Conservation (phyloP, 768 basidiomycete genomes). For the Lepiota venenata region DNA sequence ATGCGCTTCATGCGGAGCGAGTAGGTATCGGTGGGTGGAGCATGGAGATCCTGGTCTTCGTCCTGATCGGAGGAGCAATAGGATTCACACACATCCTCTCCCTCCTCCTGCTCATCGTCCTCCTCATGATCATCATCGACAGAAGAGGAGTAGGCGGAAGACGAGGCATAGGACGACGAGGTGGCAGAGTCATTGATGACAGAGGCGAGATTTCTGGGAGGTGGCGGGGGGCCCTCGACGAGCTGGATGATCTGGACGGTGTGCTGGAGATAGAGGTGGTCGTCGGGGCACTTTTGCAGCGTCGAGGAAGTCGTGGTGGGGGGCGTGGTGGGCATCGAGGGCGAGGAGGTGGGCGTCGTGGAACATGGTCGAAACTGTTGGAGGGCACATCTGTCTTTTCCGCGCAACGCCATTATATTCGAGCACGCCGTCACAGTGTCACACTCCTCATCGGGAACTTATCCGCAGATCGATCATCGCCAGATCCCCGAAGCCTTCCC, state of each 20-base stretch:
- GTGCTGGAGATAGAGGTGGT: slow-evolving; percentile 45
- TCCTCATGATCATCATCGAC: slow-evolving; percentile 20
- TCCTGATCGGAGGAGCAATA: slow-evolving; percentile 65
- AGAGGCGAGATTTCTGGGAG: slow-evolving; percentile 40
- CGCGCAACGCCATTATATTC: slow-evolving; percentile 9
- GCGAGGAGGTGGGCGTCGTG: slow-evolving; percentile 18
- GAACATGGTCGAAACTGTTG: slow-evolving; percentile 17
- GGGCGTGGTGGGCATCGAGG: slow-evolving; percentile 18
- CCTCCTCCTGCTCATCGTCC: slow-evolving; percentile 36
- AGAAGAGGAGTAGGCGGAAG: slow-evolving; percentile 32
- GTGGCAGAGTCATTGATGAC: slow-evolving; percentile 34
- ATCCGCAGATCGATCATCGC: slow-evolving; percentile 12
- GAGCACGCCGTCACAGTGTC: slow-evolving; percentile 2
- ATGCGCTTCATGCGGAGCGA: slow-evolving; percentile 60
- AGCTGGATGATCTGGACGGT: slow-evolving; percentile 70
- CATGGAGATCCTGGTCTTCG: neutral
- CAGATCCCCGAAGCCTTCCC: slow-evolving; percentile 13
- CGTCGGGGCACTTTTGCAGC: slow-evolving; percentile 26
- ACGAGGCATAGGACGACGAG: slow-evolving; percentile 36
- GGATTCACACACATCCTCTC: slow-evolving; percentile 52
- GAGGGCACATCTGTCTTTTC: slow-evolving; percentile 8
- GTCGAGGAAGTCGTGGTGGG: slow-evolving; percentile 22
- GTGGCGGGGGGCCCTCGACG: slow-evolving; percentile 62
- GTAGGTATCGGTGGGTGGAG: slow-evolving; percentile 42
- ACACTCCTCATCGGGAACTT: slow-evolving; percentile 4